A percentile compares a stretch with the other conserved stretches of the same genome.
Conservation (phyloP, 1,284 basidiomycete species). For the Malassezia psittaci region DNA sequence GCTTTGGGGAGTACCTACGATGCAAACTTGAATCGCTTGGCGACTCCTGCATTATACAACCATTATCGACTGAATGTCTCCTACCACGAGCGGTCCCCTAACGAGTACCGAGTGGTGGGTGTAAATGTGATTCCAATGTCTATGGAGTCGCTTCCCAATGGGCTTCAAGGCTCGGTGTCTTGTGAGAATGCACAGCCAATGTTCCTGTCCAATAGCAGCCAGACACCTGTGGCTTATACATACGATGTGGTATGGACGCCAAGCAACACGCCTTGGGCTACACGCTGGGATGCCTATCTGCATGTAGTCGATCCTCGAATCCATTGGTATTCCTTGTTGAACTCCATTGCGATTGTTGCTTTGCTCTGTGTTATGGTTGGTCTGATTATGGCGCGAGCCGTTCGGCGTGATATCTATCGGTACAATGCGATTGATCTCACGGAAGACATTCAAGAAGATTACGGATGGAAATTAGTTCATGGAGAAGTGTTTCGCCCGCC, state of each 20-base stretch:
- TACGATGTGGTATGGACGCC: constrained; percentile 81
- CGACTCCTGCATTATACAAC: constrained; percentile 41
- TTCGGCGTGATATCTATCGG: constrained; percentile 82
- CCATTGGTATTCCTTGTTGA: constrained; percentile 77
- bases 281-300: constrained; percentile 84
- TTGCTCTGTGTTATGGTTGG: constrained; percentile 83
- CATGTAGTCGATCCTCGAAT: constrained; percentile 48
- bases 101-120: constrained; percentile 44
- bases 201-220: constrained; percentile 52
- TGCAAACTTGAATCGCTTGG: constrained; percentile 48
- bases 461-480: constrained; percentile 94
- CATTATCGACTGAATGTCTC: constrained; percentile 44
- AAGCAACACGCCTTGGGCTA: constrained; percentile 66
- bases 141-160: constrained; percentile 23
- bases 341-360: constrained; percentile 61
- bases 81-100: constrained; percentile 35
- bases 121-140: constrained; percentile 39
- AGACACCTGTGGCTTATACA: constrained; percentile 71
- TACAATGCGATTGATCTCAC: constrained; percentile 90
- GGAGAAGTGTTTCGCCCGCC: constrained; percentile 91
- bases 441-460: constrained; percentile 94
- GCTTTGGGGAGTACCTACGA: constrained; percentile 40
- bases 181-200: constrained; percentile 26
- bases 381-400: constrained; percentile 75
- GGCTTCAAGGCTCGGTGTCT: constrained; percentile 3